These are phyloP conservation scores for Hymenoscyphus scutula DNA, from an alignment of 2,329 filamentous ascomycete genomes.

Conservation along the genomic window DNA sequence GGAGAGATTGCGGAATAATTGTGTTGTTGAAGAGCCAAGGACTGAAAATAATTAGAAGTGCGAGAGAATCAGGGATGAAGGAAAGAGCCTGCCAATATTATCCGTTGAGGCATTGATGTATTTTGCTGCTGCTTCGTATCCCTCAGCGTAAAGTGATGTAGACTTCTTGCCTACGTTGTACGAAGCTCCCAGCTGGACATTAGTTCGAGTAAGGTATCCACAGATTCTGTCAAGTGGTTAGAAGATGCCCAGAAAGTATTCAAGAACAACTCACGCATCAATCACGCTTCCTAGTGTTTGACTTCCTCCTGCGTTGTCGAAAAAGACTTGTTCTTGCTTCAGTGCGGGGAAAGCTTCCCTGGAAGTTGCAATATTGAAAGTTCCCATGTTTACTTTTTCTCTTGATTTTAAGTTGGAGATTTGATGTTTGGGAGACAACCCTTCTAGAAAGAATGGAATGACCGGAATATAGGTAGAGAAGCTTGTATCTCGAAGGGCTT, in stretches of 20 bases:
- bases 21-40: conserved; percentile 71
- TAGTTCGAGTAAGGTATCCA: conserved; percentile 64
- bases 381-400: conserved; percentile 25
- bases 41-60: conserved; percentile 43
- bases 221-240: conserved; percentile 48
- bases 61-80: background rate
- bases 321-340: conserved; percentile 63
- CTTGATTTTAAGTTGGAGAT: background rate
- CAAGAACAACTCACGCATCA: conserved; percentile 51
- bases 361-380: conserved; percentile 54
- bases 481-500: background rate
- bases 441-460: background rate
- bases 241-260: background rate
- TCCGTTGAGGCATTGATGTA: conserved; percentile 67
- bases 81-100: conserved; percentile 54
- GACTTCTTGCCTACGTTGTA: conserved; percentile 61
- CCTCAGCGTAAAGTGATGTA: conserved; percentile 57
- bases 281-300: conserved; percentile 67
- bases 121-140: conserved; percentile 62
- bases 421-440: background rate
- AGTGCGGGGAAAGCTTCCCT: conserved; percentile 68
- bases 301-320: conserved; percentile 78
- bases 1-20: conserved; percentile 71
- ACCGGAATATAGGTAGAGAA: background rate
- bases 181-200: conserved; percentile 73